Evolutionary conservation across 2,329 filamentous ascomycete genomes (phyloP), one percentile per base, ranked within the genome.

Genomic region (Hymenoscyphus linearis): DNA sequence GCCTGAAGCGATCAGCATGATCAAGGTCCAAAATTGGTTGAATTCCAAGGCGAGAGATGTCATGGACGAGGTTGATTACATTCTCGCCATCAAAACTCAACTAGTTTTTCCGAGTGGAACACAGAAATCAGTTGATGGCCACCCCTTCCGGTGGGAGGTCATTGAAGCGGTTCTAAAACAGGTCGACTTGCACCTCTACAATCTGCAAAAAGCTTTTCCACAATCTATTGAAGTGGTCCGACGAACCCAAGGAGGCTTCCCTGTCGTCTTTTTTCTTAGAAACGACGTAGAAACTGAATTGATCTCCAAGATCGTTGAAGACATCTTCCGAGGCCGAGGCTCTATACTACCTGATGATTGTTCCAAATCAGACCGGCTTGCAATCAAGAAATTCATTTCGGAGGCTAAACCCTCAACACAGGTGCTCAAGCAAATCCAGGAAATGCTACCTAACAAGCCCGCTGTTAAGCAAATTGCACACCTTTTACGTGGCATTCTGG

Each of bases 401-500:
- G 62, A 67, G 4, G 58, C 66, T 1, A 70, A 63, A 26, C 59
- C 74, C 13, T 63, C 66, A 2, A 57, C 66, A 1, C 53, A 58
- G 0, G 66, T 69, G 4, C 35, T 68, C 0, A 67, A 74, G 4
- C 59, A 63, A 1, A 71, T 76, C 0, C 47, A 64, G 1, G 34
- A 59, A 1, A 53, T 76, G 1, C 76, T 74, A 40, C 62, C 68
- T 0, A 74, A 78, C 12, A 71, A 73, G 1, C 67, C 71, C 0
- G 65, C 69, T 0, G 67, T 74, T 4, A 64, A 55, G 0, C 71
- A 76, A 31, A 69, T 36, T 9, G 52, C 88, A 0, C 79, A 85
- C 7, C 77, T 89, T 0, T 70, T 91, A 0, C 82, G 88, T 0
- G 88, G 88, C 0, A 73, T 91, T 0, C 69, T 91, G 0, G 77